Evolutionary conservation across 345 rosid genomes (phyloP), one percentile per base, ranked within the genome.

Genomic region (Corymbia maculata): DNA sequence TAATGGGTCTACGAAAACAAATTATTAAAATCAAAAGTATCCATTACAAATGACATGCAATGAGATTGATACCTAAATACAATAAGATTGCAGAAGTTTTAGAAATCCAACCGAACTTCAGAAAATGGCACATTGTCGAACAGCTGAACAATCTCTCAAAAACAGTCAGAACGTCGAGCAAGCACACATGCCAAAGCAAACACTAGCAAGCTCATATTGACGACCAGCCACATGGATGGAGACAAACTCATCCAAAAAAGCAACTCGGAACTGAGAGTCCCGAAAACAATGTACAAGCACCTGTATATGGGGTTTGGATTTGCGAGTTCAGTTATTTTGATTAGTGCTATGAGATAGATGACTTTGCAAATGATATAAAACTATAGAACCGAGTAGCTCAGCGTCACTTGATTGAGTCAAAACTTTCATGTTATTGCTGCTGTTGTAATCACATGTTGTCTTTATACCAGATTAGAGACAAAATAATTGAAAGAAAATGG

Each of bases 221-320:
- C 1, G 13, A 57, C 1, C 64, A 57, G 24, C 64, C n/a, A 57
- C 0, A 57, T 22, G 0, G 6, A 22, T 0, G 0, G 2, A 57
- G 64, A 57, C 0, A 57, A 5, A 26, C 28, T 57, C 28, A 22
- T 57, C 64, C 13, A 22, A 1, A 57, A 28, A 57, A 57, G 64
- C 64, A 57, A 57, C 6, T 57, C 64, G 1, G 28, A 57, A 57
- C 64, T 6, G 6, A 22, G 13, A 4, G 24, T 57, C 24, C 28
- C 28, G 2, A 57, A 57, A 22, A 57, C 6, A 5, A 57, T 57
- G 28, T 57, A 57, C 6, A 57, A 22, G 24, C 12, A 55, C 6
- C 6, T 11, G 2, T 55, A 55, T 55, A 55, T 9, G 3, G 2
- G 61, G 61, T 55, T 55, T 4, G 28, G 24, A 22, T 26, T 55